Conservation (phyloP, 2,329 filamentous ascomycete species). For the Bipolaris gigantea region DNA sequence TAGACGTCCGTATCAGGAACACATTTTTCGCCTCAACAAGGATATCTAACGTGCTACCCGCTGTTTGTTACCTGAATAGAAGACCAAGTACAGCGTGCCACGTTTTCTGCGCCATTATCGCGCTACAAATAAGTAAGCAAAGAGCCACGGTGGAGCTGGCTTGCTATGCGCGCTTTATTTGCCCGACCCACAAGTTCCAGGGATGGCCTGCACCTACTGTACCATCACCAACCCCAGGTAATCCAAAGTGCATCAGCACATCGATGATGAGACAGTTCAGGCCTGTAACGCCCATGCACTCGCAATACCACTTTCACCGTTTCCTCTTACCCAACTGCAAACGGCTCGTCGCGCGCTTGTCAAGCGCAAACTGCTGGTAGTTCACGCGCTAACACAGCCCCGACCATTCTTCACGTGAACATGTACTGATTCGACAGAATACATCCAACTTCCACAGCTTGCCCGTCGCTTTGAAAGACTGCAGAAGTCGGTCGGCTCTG, state of each 20-base stretch:
- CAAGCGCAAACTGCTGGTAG: conserved; percentile 1
- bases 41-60: not conserved
- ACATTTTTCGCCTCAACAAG: not conserved
- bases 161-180: not conserved
- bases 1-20: not conserved
- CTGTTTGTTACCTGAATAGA: not conserved
- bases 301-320: not conserved
- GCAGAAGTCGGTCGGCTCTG: not conserved
- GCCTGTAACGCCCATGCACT: not conserved
- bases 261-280: not conserved
- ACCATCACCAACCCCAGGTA: not conserved
- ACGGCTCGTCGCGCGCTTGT: not conserved
- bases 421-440: not conserved
- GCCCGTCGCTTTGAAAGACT: not conserved
- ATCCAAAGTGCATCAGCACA: not conserved
- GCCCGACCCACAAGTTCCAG: not conserved
- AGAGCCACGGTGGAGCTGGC: not conserved
- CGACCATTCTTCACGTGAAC: not conserved
- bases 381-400: not conserved
- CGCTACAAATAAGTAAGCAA: conserved; percentile 5
- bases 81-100: not conserved
- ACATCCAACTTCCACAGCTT: not conserved
- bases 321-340: not conserved
- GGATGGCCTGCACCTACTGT: not conserved
- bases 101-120: not conserved